Base-by-base conservation (phyloP, 306 rosid species). In the Glycyrrhiza uralensis region DNA sequence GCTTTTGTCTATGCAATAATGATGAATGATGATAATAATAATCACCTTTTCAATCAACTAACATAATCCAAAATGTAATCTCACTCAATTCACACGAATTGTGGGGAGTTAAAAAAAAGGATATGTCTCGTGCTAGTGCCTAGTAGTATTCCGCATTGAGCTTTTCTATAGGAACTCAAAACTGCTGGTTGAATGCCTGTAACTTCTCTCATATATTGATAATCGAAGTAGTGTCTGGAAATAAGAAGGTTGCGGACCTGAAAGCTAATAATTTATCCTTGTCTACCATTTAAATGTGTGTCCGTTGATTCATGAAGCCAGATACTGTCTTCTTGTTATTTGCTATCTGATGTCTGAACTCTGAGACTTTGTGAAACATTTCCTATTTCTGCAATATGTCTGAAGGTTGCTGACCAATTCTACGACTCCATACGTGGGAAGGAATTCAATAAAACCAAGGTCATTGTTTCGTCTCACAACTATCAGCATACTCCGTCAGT, bases 401-500 rank as follows among this genome's bases (percentile, higher is more conserved):
- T 76, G 69, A 85, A 94, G 98, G 97, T 84, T 76, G 96, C 98
- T 50, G 67, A n/a, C 57, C 81, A 85, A 76, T 91, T 94, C 87
- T 75, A 51, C 55, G 87, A 91, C 59, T 87, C 91, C 71, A 80
- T 94, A 72, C 67, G 38, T 36, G 89, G 86, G 74, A 85, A 79
- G 87, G 84, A 82, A 64, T 80, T 82, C 60, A 76, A 83, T 13
- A 89, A 85, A 58, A 82, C 80, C 41, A 94, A 84, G 83, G 78
- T 94, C 84, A 84, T 94, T 49, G 95, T 94, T 84, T 94, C 99
- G 42, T 91, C 92, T 68, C 99, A 94, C 84, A 94, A 94, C 80
- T 94, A 94, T 82, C 82, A 83, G 69, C 20, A 32, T 36, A 91
- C 99, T 51, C 96, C 97, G 38, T 85, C 96, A n/a, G 78, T 75